Percentiles rank a stretch among this genome's conserved stretches.
These are phyloP conservation scores for Ophiostoma angusticollis DNA, from an alignment of 2,329 filamentous ascomycete genomes.

Conservation along the genomic window DNA sequence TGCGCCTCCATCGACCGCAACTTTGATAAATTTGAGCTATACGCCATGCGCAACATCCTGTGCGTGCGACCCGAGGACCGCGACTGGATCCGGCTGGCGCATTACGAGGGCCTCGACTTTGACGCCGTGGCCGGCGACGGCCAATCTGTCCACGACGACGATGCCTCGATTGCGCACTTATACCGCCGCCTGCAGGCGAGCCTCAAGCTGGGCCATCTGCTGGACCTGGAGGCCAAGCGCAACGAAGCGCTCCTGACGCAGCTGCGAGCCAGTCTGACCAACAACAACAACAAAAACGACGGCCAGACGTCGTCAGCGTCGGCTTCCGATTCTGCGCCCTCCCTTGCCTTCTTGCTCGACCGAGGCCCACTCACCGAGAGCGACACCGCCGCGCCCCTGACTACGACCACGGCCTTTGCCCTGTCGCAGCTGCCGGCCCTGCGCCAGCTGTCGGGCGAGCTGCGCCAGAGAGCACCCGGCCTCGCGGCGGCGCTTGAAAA, in stretches of 20 bases:
- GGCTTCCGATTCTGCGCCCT: constrained; percentile 10
- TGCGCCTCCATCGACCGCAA: constrained; percentile 73
- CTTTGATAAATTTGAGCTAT: constrained; percentile 81
- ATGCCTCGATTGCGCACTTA: constrained; percentile 56
- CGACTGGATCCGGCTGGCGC: constrained; percentile 66
- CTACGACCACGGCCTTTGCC: constrained; percentile 64
- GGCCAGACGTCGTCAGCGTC: constrained; percentile 15
- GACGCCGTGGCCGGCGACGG: constrained; percentile 9
- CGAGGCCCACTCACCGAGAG: constrained; percentile 38
- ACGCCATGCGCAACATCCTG: constrained; percentile 75
- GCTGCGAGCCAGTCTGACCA: constrained; percentile 39
- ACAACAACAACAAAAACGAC: constrained; percentile 12
- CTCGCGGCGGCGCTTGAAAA: constrained; percentile 25
- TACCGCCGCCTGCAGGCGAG: constrained; percentile 65
- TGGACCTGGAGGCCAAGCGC: constrained; percentile 55
- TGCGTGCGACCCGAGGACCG: constrained; percentile 56
- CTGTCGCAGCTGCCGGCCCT: constrained; percentile 74
- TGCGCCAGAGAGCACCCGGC: constrained; percentile 55
- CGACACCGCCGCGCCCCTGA: constrained; percentile 42
- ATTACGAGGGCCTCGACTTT: constrained; percentile 63
- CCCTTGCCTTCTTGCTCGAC: constrained; percentile 46
- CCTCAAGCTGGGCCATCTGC: constrained; percentile 56
- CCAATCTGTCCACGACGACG: constrained; percentile 9
- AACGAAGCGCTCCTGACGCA: constrained; percentile 60
- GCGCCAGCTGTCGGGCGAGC: constrained; percentile 45